A percentile compares a stretch with the other conserved stretches of the same genome.
phyloP scores from a whole-genome alignment of 305 asterid species.

The Fraxinus baroniana region DNA sequence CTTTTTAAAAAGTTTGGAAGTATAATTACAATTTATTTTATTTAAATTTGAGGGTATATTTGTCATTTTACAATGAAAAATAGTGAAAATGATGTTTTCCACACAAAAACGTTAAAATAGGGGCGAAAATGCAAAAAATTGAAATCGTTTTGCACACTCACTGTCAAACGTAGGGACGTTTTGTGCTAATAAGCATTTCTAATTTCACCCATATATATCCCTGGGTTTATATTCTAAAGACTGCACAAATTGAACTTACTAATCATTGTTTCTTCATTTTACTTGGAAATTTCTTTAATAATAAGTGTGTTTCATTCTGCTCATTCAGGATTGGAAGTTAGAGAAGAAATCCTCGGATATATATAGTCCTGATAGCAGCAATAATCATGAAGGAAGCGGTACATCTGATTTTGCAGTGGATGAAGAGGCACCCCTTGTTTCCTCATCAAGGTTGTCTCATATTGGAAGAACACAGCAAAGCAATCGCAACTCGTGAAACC shows the following conservation, averaged over 20 bases:
- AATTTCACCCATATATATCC: neutral
- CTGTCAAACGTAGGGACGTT: no score
- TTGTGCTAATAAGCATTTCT: neutral
- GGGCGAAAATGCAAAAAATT: no score
- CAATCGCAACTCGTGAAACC: conserved; percentile 16
- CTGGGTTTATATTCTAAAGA: neutral
- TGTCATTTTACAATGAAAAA: no score
- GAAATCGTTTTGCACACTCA: no score
- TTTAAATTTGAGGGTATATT: no score
- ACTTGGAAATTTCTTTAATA: neutral
- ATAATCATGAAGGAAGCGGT: conserved; percentile 19
- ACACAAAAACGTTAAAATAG: no score
- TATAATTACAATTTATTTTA: no score
- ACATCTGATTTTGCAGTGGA: conserved; percentile 26
- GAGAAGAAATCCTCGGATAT: conserved; percentile 57
- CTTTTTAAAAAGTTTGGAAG: no score
- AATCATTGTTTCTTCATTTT: neutral
- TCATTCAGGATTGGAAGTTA: conserved; percentile 44
- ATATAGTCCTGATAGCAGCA: conserved; percentile 31
- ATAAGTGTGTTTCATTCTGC: neutral
- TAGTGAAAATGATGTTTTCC: no score
- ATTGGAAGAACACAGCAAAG: conserved; percentile 37
- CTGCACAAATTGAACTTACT: neutral
- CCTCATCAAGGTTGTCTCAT: conserved; percentile 38
- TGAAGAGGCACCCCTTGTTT: conserved; percentile 42